Base-by-base conservation (phyloP, 169 alveolate species). In the Cryptosporidium ryanae region DNA sequence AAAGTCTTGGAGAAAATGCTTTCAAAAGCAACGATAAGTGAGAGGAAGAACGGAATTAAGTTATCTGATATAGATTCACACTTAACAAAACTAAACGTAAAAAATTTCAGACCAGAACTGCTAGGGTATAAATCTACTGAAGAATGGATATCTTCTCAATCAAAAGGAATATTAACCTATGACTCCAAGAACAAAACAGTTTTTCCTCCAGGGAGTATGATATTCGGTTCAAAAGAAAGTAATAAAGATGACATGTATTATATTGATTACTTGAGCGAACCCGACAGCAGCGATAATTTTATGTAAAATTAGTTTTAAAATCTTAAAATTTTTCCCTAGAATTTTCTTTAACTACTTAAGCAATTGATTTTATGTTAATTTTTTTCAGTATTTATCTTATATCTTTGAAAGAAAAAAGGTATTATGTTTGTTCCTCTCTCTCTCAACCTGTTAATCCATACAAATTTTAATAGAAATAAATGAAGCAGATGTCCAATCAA, bases 1-100 rank as follows among this genome's bases (percentile, higher is more conserved):
- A 76, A 76, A 59, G 87, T 61, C 23, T n/a, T 76, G 3, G 87
- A 76, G 59, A 76, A 59, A 29, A 76, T 76, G 71, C 59, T 76
- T 23, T 59, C 71, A 32, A 76, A 50, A 10, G 63, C 59, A 5
- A 59, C 65, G 15, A 27, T 68, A 17, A 76, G 15, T 23, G 68
- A 61, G 15, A 76, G 23, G 68, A 61, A 76, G 25, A 48, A 57
- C 59, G 87, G 87, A 5, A 27, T 76, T 23, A 44, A 43, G 38
- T 31, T 76, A 18, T 55, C 68, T 25, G 71, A 76, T 21, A 43
- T 76, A 27, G 38, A 59, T 13, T 38, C 25, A 18, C 87, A 76
- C 25, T 21, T 76, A 25, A 55, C 87, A 7, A 76, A 34, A 21
- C 64, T 76, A 18, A 76, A 76, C 27, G 71, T 76, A 1, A 55